A percentile compares a stretch with the other conserved stretches of the same genome.
Conservation (phyloP, 2,329 filamentous ascomycete species). For the Neofusicoccum sp. region DNA sequence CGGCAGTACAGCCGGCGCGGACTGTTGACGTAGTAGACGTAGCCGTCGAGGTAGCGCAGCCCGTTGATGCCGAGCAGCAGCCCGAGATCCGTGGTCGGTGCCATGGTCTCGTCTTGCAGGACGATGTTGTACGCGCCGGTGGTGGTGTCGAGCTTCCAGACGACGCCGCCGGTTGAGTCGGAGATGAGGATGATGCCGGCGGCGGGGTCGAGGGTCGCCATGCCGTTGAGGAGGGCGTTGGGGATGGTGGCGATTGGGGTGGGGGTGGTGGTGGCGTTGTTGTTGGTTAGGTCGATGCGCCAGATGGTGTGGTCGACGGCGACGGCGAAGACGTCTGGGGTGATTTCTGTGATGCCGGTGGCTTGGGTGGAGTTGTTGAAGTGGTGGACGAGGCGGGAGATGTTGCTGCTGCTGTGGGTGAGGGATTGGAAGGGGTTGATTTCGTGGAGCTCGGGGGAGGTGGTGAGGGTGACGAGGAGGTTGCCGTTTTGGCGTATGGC, state of each 20-base stretch:
- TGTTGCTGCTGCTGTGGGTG: conserved; percentile 8
- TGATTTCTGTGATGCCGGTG: background rate
- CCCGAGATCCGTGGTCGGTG: conserved; percentile 19
- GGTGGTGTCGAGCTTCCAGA: conserved; percentile 24
- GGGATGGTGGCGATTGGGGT: conserved; percentile 27
- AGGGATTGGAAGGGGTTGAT: conserved; percentile 32
- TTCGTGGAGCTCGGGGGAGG: conserved; percentile 35
- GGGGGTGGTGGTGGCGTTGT: background rate
- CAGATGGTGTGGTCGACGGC: conserved; percentile 4
- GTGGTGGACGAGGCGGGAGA: conserved; percentile 32
- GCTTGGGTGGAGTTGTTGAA: conserved; percentile 25
- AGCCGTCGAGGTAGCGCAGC: conserved; percentile 23
- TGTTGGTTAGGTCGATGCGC: background rate
- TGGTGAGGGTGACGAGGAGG: conserved; percentile 37
- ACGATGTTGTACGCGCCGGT: conserved; percentile 23
- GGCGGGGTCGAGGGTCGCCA: conserved; percentile 25
- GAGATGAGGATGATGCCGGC: conserved; percentile 27
- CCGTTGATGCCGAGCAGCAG: conserved; percentile 30
- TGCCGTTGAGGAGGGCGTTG: conserved; percentile 29
- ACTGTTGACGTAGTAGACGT: conserved; percentile 29
- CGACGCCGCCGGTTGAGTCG: conserved; percentile 28
- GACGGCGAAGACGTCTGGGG: conserved; percentile 37
- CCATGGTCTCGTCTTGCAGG: conserved; percentile 25
- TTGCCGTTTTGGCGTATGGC: conserved; percentile 39
- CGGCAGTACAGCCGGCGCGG: conserved; percentile 20